Percentiles rank a stretch among this genome's conserved stretches.
These are phyloP conservation scores for Chlamydomonas eustigma DNA, from an alignment of 139 green algal species.

Conservation along the genomic window DNA sequence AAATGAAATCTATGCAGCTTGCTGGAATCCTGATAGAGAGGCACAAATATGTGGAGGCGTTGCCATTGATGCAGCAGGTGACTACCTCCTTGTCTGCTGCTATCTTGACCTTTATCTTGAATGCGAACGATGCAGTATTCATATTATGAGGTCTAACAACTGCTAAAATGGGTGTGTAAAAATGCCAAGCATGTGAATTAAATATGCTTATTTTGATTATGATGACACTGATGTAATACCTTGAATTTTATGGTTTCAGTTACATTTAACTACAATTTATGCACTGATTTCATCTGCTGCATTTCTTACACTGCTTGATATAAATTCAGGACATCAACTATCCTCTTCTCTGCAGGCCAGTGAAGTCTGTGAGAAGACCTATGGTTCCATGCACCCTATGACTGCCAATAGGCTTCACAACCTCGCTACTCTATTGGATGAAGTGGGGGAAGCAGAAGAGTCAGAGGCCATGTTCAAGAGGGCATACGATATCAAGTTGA, in stretches of 20 bases:
- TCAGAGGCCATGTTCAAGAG: not conserved
- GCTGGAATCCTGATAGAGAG: constrained; percentile 14
- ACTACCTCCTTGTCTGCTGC: too few relatives aligned
- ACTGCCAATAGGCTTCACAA: constrained; percentile 24
- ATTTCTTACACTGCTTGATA: not conserved
- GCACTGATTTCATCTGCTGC: not conserved
- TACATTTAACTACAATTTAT: not conserved
- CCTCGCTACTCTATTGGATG: constrained; percentile 18
- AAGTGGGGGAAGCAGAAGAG: constrained; percentile 10
- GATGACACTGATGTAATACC: too few relatives aligned
- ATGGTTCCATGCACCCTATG: constrained; percentile 15
- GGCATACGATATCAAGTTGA: not conserved
- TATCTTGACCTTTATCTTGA: too few relatives aligned
- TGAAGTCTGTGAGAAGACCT: constrained; percentile 7
- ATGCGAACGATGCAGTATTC: too few relatives aligned
- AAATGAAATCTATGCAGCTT: too few relatives aligned
- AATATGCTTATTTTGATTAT: too few relatives aligned
- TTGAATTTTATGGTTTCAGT: too few relatives aligned
- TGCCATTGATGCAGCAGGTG: not conserved
- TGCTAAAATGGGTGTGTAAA: too few relatives aligned
- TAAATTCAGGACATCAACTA: not conserved
- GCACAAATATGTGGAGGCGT: not conserved
- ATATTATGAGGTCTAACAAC: too few relatives aligned
- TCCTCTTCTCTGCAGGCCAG: not conserved
- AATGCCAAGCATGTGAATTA: too few relatives aligned